Evolutionary conservation across 108 stramenopile genomes (phyloP), one percentile per base, ranked within the genome.

Genomic region (Hondaea fermentalgiana): DNA sequence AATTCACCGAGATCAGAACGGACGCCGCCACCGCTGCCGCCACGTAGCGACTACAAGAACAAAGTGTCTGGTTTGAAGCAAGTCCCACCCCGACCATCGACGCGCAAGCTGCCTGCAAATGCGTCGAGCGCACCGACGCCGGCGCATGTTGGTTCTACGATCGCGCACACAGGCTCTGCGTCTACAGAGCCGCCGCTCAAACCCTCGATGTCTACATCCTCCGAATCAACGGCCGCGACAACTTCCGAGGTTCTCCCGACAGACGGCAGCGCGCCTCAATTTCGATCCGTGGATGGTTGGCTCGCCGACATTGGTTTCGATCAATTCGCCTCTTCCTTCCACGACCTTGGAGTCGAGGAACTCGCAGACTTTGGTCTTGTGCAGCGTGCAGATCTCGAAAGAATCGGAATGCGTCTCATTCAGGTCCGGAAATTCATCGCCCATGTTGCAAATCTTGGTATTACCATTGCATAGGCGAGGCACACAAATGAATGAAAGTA

Each of bases 261-360:
- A 23, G 25, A 69, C 64, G 64, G 64, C 64, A 69, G 64, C 35
- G 35, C 35, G 35, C 25, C 64, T 4, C 42, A 69, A 69, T 42
- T 23, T 59, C 51, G 76, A 2, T 53, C 49, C 45, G 45, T 83
- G 19, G 28, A 83, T 23, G 76, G 23, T 10, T 83, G 76, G 76
- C 76, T 83, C 28, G 76, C 76, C 12, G 76, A 83, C n/a, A 23
- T 83, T 12, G 76, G 76, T 23, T 83, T 83, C 49, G 49, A 83
- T 19, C 45, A 83, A 16, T 83, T 53, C 49, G 76, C 76, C 45
- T 17, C 45, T 0, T 43, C 76, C 3, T 83, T 83, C 51, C 76
- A 83, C 51, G 51, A 47, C 23, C 51, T 83, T 6, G 76, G 76
- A 12, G 76, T 83, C n/a, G 76, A 83, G 23, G 76, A 83, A 23